These are phyloP conservation scores for Fusarium albidum DNA, from an alignment of 2,329 filamentous ascomycete genomes.

Conservation along the genomic window DNA sequence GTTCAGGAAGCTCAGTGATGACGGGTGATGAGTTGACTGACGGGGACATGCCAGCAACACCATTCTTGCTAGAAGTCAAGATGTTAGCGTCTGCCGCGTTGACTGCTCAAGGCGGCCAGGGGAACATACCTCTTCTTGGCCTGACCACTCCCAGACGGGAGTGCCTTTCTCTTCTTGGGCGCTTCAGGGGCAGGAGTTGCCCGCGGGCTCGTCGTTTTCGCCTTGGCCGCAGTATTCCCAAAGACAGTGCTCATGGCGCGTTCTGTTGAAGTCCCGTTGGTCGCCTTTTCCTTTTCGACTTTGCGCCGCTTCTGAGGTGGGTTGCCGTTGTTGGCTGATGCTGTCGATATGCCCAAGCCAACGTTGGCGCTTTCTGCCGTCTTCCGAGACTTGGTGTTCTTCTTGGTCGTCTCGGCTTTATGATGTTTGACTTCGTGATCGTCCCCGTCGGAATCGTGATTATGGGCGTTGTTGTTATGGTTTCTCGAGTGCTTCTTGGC, in stretches of 20 bases:
- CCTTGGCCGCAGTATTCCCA: conserved; percentile 60
- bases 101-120: background rate
- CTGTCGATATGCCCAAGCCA: conserved; percentile 72
- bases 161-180: conserved; percentile 76
- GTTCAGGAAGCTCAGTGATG: conserved; percentile 72
- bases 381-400: conserved; percentile 72
- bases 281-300: conserved; percentile 79
- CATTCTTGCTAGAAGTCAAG: conserved; percentile 43
- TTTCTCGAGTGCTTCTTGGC: conserved; percentile 77
- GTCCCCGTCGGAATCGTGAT: conserved; percentile 79
- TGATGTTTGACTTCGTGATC: conserved; percentile 63
- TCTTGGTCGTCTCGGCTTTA: conserved; percentile 66
- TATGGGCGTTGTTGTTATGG: conserved; percentile 48
- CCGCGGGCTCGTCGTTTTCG: conserved; percentile 70
- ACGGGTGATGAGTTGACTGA: conserved; percentile 80
- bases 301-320: conserved; percentile 80
- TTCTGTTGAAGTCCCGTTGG: conserved; percentile 65
- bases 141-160: conserved; percentile 71
- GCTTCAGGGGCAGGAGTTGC: conserved; percentile 73
- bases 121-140: conserved; percentile 79
- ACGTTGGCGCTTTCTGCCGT: conserved; percentile 61
- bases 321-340: conserved; percentile 59
- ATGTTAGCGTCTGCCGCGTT: conserved; percentile 21
- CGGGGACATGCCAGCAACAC: conserved; percentile 66
- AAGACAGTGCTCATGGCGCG: conserved; percentile 71